Evolutionary conservation across 1,284 basidiomycete species (phyloP), one percentile per base, ranked within the genome.

Genomic region (Apiotrichum akiyoshidainum): DNA sequence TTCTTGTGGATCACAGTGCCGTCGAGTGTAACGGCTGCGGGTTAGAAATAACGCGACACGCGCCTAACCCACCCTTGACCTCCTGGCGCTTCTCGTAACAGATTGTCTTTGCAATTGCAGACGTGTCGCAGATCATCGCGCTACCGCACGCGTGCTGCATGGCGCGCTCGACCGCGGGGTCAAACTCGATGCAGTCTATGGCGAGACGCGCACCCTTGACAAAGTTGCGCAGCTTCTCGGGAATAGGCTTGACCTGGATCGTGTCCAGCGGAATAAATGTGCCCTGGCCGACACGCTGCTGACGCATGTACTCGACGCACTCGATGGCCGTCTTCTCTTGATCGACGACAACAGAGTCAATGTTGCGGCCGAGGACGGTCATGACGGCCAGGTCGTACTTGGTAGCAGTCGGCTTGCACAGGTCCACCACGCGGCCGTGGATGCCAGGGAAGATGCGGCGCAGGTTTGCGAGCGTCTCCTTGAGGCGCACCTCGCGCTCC

Each of bases 231-330:
- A 92, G 90, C 72, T 92, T 93, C 79, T 99, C 96, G 65, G 95
- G 94, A 65, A 94, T 83, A 1, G 92, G 87, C 75, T 95, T 96
- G 50, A 89, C 87, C 71, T 93, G 90, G 65, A 99, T 94, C 1
- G 91, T 94, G 75, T 99, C 95, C 13, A 99, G 86, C 0, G 96
- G 96, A 52, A 99, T 88, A 80, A 99, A 99, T 0, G 95, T 99
- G 9, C 93, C 93, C 77, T 93, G 91, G 1, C 95, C 95, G 0
- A 88, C 86, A 37, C 94, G 88, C 77, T 97, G 92, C 69, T 89
- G 92, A 61, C 92, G 89, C 83, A 99, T 86, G 76, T 97, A 99
- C 88, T 94, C 90, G 69, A 99, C 97, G 77, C 96, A 99, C 69
- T 95, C 92, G 63, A 98, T 96, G 2, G 92, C 96, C 0, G 91